Evolutionary conservation across 192 early-diverging fungal genomes (phyloP).

Genomic region (Coemansia sp.): DNA sequence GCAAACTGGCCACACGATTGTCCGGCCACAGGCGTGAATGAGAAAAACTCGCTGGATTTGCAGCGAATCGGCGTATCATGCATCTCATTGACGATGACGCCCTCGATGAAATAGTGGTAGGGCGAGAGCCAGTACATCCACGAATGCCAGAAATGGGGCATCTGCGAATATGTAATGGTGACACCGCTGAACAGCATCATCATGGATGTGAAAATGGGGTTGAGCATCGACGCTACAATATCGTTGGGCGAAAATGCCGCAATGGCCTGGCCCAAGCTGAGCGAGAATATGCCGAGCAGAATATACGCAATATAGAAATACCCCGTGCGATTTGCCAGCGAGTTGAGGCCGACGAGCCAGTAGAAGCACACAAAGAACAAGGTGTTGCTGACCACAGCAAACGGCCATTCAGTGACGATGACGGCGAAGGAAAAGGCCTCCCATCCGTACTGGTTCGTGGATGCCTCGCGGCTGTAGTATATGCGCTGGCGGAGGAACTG

Average conservation of each 20-base stretch:
- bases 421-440: constrained; percentile 66
- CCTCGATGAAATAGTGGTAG: constrained; percentile 71
- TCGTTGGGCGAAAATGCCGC: constrained; percentile 67
- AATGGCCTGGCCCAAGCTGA: constrained; percentile 73
- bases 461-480: constrained; percentile 69
- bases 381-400: constrained; percentile 63
- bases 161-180: constrained; percentile 61
- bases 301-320: constrained; percentile 71
- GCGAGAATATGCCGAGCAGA: constrained; percentile 65
- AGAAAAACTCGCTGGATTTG: constrained; percentile 54
- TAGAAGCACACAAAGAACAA: constrained; percentile 76
- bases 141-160: constrained; percentile 70
- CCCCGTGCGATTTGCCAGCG: constrained; percentile 49
- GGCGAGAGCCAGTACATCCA: constrained; percentile 77
- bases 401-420: constrained; percentile 72
- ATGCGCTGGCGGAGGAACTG: constrained; percentile 68
- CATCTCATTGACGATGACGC: constrained; percentile 64
- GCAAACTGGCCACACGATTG: constrained; percentile 70
- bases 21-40: constrained; percentile 60
- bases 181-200: constrained; percentile 75
- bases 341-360: constrained; percentile 71
- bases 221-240: constrained; percentile 62
- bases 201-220: constrained; percentile 69
- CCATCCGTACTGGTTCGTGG: constrained; percentile 71
- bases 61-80: constrained; percentile 56